Percentiles rank a stretch among this genome's conserved stretches.
Evolutionary conservation across 495 filamentous ascomycete species (phyloP).

Genomic region (Aspergillus haitiensis): DNA sequence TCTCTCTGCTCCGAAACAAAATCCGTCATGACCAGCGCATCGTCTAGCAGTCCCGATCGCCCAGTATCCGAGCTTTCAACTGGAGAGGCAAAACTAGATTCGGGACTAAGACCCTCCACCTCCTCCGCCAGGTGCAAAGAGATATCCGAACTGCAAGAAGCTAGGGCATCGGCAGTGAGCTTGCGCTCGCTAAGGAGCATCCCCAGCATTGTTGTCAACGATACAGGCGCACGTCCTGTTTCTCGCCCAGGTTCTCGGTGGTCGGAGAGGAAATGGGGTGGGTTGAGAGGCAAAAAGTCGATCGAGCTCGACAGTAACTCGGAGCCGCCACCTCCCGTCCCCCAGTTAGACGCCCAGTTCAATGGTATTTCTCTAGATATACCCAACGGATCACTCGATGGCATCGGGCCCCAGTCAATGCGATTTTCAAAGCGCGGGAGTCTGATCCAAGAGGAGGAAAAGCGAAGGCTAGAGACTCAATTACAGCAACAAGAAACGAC

Average conservation of each 20-base stretch:
- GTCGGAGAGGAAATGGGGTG: conserved; percentile 49
- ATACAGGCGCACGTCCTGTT: conserved; percentile 32
- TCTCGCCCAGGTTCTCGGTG: conserved; percentile 38
- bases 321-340: conserved; percentile 37
- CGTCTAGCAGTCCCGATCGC: conserved; percentile 29
- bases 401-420: conserved; percentile 51
- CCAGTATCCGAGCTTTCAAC: conserved; percentile 23
- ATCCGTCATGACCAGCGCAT: conserved; percentile 31
- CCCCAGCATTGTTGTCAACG: conserved; percentile 47
- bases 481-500: conserved; percentile 21
- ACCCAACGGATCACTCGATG: conserved; percentile 54
- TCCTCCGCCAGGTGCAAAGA: conserved; percentile 12
- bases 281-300: conserved; percentile 37
- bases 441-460: conserved; percentile 36
- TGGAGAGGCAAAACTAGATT: conserved; percentile 16
- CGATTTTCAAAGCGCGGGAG: conserved; percentile 61
- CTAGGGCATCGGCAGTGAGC: conserved; percentile 22
- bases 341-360: conserved; percentile 45
- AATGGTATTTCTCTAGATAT: conserved; percentile 57
- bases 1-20: conserved; percentile 31
- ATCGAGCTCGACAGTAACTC: conserved; percentile 37
- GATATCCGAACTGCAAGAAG: conserved; percentile 13
- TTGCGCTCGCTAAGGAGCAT: conserved; percentile 40
- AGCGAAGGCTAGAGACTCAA: conserved; percentile 24
- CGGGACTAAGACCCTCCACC: conserved; percentile 9